A percentile compares a stretch with the other conserved stretches of the same genome.
Conservation (phyloP, 352 stramenopile species). For the Globisporangium recalcitrans region DNA sequence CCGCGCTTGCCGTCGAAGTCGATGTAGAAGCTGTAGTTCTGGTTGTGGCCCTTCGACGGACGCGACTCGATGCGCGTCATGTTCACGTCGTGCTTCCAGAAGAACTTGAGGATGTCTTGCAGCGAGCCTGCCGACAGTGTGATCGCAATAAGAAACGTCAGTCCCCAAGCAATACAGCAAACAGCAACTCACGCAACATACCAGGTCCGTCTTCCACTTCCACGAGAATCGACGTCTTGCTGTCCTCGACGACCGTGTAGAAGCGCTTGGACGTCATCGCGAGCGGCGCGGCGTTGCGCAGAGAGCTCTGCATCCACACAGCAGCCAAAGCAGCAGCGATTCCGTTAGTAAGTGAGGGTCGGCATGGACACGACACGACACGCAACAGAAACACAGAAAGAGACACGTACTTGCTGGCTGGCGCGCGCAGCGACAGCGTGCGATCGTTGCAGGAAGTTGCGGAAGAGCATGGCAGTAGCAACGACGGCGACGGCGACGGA, state of each 20-base stretch:
- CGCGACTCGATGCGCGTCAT: slow-evolving; percentile 96
- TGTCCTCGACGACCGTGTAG: slow-evolving; percentile 31
- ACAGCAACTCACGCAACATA: slow-evolving; percentile 11
- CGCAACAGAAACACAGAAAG: neutral
- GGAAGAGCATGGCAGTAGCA: slow-evolving; percentile 5
- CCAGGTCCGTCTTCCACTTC: slow-evolving; percentile 62
- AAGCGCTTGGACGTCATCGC: slow-evolving; percentile 7
- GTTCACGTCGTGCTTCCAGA: slow-evolving; percentile 97
- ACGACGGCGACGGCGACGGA: too few species aligned
- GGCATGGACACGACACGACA: too few species aligned
- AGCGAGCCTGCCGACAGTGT: slow-evolving; percentile 74
- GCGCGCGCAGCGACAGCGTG: slow-evolving; percentile 1
- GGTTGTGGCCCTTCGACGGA: slow-evolving; percentile 77
- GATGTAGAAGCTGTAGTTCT: slow-evolving; percentile 91
- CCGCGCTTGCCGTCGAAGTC: slow-evolving; percentile 88
- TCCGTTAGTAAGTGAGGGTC: too few species aligned
- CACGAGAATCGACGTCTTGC: slow-evolving; percentile 77
- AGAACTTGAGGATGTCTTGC: slow-evolving; percentile 94
- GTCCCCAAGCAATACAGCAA: too few species aligned
- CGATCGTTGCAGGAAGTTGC: slow-evolving; percentile 9
- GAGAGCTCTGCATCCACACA: neutral
- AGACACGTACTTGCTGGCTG: neutral
- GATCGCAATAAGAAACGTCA: neutral
- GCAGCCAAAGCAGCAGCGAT: neutral
- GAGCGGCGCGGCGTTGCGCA: slow-evolving; percentile 7